A percentile compares a stretch with the other conserved stretches of the same genome.
phyloP scores from a whole-genome alignment of 2,329 filamentous ascomycete species.

The Incumbomyces delicatus region DNA sequence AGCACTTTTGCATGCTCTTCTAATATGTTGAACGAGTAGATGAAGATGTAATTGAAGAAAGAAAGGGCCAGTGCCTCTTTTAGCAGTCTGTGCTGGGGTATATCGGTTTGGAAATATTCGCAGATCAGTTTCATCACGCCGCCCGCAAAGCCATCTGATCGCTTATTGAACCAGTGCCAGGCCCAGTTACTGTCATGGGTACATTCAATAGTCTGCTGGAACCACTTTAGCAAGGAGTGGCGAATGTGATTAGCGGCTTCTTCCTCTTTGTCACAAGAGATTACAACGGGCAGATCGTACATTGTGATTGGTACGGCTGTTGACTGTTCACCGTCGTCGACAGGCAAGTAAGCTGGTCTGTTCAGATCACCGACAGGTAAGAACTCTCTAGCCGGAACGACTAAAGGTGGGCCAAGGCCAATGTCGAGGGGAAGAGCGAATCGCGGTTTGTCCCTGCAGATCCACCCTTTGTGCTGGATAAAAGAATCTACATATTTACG shows the following conservation, averaged over 20 bases:
- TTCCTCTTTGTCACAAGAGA: slow-evolving; percentile 7
- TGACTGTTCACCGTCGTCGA: slow-evolving; percentile 5
- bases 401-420: slow-evolving; percentile 5
- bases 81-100: slow-evolving; percentile 2
- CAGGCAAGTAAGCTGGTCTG: slow-evolving; percentile 3
- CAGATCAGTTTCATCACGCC: slow-evolving; percentile 7
- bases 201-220: slow-evolving; percentile 3
- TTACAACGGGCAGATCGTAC: slow-evolving; percentile 8
- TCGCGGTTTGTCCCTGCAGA: slow-evolving; percentile 6
- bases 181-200: slow-evolving; percentile 6
- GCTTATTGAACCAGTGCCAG: slow-evolving; percentile 5
- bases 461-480: slow-evolving; percentile 8
- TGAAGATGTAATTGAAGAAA: slow-evolving; percentile 9
- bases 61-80: slow-evolving; percentile 5
- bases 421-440: slow-evolving; percentile 8
- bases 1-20: neutral
- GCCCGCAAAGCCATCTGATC: slow-evolving; percentile 1
- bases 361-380: slow-evolving; percentile 4
- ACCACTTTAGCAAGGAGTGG: slow-evolving; percentile 3
- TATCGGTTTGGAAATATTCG: slow-evolving; percentile 5
- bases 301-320: slow-evolving; percentile 8
- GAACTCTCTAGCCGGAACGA: slow-evolving; percentile 6
- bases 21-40: slow-evolving; percentile 6
- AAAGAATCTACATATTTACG: slow-evolving; percentile 5
- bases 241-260: slow-evolving; percentile 8